A percentile compares a stretch with the other conserved stretches of the same genome.
phyloP scores from a whole-genome alignment of 2,329 filamentous ascomycete species.

The Stromatinia cepivora region DNA sequence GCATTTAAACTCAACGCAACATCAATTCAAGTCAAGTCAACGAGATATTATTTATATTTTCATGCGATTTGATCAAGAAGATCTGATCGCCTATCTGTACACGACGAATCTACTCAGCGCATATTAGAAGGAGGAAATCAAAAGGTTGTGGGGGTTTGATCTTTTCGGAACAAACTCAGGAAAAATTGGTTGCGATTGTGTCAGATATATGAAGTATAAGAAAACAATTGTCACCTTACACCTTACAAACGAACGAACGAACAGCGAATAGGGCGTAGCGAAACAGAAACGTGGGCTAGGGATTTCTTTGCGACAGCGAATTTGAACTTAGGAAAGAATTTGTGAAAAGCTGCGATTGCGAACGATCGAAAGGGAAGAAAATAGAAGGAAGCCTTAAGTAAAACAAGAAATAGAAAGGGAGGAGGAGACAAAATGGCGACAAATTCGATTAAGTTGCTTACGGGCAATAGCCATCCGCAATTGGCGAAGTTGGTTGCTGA shows the following conservation, averaged over 20 bases:
- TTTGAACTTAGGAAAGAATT: background rate
- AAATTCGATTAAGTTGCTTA: constrained; percentile 74
- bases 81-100: background rate
- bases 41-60: background rate
- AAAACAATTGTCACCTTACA: background rate
- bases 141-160: background rate
- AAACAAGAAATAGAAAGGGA: background rate
- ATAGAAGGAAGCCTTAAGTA: background rate
- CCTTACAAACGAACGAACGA: background rate
- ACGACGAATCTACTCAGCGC: background rate
- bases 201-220: background rate
- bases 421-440: constrained; percentile 56
- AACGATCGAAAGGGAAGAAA: background rate
- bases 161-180: background rate
- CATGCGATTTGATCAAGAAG: background rate
- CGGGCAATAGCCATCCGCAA: constrained; percentile 73
- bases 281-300: constrained; percentile 5
- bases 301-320: background rate
- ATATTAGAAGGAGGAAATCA: background rate
- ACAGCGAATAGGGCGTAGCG: background rate
- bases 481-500: constrained; percentile 63
- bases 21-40: background rate
- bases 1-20: background rate
- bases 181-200: background rate
- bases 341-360: background rate